Evolutionary conservation across 495 filamentous ascomycete genomes (phyloP), one percentile per base, ranked within the genome.

Genomic region (Talaromyces liani): DNA sequence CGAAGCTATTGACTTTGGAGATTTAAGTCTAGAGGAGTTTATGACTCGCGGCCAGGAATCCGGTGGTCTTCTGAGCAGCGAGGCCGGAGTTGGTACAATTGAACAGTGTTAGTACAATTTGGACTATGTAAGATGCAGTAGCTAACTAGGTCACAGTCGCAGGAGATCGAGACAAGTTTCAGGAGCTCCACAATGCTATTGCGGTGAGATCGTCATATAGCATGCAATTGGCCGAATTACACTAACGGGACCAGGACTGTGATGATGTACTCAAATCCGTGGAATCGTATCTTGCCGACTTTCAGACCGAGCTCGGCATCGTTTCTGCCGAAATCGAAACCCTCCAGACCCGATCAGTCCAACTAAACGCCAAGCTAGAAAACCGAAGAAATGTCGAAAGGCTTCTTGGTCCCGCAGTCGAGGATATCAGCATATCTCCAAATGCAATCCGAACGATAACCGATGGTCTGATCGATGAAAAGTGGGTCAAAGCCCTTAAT

Each of bases 291-390:
- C 76, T 98, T 58, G 90, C 90, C 51, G 91, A 88, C 70, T 98
- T 98, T 69, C 92, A 93, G 74, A 89, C 88, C 58, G 94, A 98
- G 72, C 81, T 98, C 14, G 92, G 91, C 3, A 84, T 85, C 2
- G 95, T 98, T 6, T 97, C 94, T 8, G 87, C 91, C 3, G 94
- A 98, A 70, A 98, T 98, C 29, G 95, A 98, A 75, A 91, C 85
- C 14, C 78, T 98, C 18, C 94, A 98, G 73, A 85, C 88, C 34
- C 86, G 92, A 18, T 98, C 94, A 2, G 85, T 87, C 5, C 84
- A 88, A 34, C 73, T 98, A 65, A 97, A 93, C 66, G 84, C 88
- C n/a, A 87, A 91, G 72, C 76, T 98, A 34, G 89, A 93, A 68
- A 98, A 98, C 68, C 80, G 94, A 24, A 92, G 89, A 67, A 84